These are phyloP conservation scores for Leccinellum luteum DNA, from an alignment of 768 basidiomycete genomes.

Conservation along the genomic window DNA sequence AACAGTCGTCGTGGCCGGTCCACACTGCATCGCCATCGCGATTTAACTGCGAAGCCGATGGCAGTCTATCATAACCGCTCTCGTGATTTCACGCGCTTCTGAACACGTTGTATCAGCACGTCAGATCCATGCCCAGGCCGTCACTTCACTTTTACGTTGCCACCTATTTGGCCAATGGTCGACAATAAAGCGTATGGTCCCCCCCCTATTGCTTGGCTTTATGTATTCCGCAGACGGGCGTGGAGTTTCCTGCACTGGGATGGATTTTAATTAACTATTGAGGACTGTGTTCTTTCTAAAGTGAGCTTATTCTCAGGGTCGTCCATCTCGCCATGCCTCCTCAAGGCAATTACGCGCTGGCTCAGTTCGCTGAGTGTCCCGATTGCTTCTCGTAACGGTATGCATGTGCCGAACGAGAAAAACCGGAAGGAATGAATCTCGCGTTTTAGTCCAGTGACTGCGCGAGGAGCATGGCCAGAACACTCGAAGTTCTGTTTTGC, in stretches of 20 bases:
- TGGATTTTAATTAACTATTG: conserved; percentile 34
- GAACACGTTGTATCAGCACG: conserved; percentile 36
- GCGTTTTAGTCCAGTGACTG: conserved; percentile 29
- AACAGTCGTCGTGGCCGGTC: conserved; percentile 11
- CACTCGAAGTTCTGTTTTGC: conserved; percentile 31
- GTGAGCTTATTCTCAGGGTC: conserved; percentile 27
- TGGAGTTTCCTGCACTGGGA: conserved; percentile 34
- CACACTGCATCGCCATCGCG: conserved; percentile 13
- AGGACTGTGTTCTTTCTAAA: conserved; percentile 24
- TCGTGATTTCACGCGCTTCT: conserved; percentile 36
- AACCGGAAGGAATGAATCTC: conserved; percentile 35
- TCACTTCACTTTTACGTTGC: conserved; percentile 34
- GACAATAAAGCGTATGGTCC: conserved; percentile 24
- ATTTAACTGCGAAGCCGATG: conserved; percentile 27
- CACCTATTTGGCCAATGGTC: conserved; percentile 20
- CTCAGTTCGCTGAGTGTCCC: conserved; percentile 36
- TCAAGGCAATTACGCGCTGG: conserved; percentile 38
- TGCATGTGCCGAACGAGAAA: conserved; percentile 32
- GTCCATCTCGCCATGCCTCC: conserved; percentile 26
- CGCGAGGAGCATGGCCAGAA: conserved; percentile 35
- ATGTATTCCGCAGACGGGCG: conserved; percentile 36
- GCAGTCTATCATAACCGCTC: conserved; percentile 32
- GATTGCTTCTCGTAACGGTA: conserved; percentile 33
- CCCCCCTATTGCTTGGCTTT: conserved; percentile 33
- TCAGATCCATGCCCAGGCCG: conserved; percentile 31